Conservation (phyloP, 1,139 yeast genomes). For the Taphrina pruni region DNA sequence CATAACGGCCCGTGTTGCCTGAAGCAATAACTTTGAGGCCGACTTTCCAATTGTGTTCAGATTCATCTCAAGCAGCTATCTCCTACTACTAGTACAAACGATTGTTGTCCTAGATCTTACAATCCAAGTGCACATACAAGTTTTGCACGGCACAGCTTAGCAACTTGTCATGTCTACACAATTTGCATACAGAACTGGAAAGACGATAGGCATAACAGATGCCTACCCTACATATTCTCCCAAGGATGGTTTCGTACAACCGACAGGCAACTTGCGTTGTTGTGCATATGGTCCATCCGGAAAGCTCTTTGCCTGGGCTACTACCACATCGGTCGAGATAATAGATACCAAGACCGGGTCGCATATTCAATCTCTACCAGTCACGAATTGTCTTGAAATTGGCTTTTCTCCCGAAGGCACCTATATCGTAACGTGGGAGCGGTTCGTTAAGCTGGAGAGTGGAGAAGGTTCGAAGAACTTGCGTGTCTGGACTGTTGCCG, state of each 20-base stretch:
- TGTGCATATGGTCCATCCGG: conserved; percentile 59
- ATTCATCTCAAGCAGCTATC: neutral
- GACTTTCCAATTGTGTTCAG: neutral
- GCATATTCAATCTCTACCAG: conserved; percentile 57
- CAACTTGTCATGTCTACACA: conserved; percentile 35
- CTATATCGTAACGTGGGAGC: conserved; percentile 86
- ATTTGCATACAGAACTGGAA: conserved; percentile 64
- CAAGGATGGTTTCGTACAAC: conserved; percentile 48
- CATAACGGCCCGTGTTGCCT: conserved; percentile 6
- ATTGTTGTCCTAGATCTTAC: neutral
- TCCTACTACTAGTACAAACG: neutral
- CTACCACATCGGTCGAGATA: conserved; percentile 60
- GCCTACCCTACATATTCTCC: conserved; percentile 57
- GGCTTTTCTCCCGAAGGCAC: conserved; percentile 89
- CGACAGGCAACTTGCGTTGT: conserved; percentile 46
- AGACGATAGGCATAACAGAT: conserved; percentile 63
- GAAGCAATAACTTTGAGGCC: neutral
- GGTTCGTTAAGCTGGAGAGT: conserved; percentile 63
- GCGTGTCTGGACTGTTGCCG: conserved; percentile 66
- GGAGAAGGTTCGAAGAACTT: conserved; percentile 65
- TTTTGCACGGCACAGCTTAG: neutral
- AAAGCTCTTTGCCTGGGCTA: conserved; percentile 58
- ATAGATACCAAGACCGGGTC: conserved; percentile 63
- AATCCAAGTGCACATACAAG: neutral
- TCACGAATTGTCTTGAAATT: conserved; percentile 75